Conservation (phyloP, 495 filamentous ascomycete genomes). For the Aspergillus funiculosus region DNA sequence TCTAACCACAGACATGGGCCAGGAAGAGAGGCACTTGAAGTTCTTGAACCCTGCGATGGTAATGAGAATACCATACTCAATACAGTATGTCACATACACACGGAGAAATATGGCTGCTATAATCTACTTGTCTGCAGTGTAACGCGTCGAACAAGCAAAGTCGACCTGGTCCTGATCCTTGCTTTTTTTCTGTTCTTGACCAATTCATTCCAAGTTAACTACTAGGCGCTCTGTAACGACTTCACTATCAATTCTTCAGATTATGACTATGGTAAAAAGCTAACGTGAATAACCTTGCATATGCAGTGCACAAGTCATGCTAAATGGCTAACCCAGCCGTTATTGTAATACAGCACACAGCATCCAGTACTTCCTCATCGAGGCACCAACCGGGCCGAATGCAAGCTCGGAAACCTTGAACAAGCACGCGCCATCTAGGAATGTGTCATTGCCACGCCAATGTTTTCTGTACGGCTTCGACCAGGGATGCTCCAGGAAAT, state of each 20-base stretch:
- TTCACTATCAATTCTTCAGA: too few species aligned
- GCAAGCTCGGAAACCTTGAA: neutral
- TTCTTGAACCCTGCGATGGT: constrained; percentile 5
- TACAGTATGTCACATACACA: constrained; percentile 13
- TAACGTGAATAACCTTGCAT: too few species aligned
- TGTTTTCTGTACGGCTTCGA: neutral
- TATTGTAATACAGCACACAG: too few species aligned
- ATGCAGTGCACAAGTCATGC: too few species aligned
- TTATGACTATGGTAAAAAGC: too few species aligned
- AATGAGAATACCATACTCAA: constrained; percentile 7
- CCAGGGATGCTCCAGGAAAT: constrained; percentile 1
- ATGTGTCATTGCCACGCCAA: constrained; percentile 1
- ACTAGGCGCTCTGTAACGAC: constrained; percentile 1
- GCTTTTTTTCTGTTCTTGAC: constrained; percentile 4
- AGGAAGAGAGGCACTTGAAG: neutral
- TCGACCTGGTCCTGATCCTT: neutral
- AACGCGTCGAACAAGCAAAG: neutral
- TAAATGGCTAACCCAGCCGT: too few species aligned
- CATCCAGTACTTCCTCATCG: too few species aligned
- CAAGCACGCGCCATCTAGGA: constrained; percentile 1
- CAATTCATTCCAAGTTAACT: neutral
- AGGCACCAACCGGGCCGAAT: neutral
- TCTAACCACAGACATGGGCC: too few species aligned
- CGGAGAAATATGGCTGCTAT: constrained; percentile 7
- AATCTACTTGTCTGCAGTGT: constrained; percentile 8